Conservation (phyloP, 305 asterid species). For the Lippia alba region DNA sequence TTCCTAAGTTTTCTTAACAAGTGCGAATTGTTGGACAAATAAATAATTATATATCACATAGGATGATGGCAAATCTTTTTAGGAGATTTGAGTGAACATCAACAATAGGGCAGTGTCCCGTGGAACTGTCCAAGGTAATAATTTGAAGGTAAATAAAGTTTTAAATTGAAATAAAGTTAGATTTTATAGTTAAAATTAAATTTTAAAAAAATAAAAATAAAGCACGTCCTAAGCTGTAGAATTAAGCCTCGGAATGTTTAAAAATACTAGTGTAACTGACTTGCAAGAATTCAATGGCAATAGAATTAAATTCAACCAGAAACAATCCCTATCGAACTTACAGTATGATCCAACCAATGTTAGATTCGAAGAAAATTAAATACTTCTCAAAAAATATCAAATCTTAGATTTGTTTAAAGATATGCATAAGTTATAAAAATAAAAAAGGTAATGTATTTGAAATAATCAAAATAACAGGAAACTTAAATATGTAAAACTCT, state of each 20-base stretch:
- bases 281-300: no score
- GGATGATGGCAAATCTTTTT: constrained; percentile 23
- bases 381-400: no score
- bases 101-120: background rate
- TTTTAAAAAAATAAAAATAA: background rate
- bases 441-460: no score
- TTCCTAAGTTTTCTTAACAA: background rate
- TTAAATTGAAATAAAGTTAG: background rate
- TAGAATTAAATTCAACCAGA: background rate
- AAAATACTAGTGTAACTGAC: no score
- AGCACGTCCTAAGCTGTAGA: no score
- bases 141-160: background rate
- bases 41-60: background rate
- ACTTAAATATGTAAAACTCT: no score
- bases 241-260: no score
- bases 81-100: constrained; percentile 18
- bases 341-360: background rate
- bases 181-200: background rate
- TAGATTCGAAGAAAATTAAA: no score
- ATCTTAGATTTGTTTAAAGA: no score
- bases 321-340: constrained; percentile 22
- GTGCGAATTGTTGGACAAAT: background rate
- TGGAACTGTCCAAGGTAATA: background rate
- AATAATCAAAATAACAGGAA: no score
- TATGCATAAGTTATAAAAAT: no score